phyloP scores from a whole-genome alignment of 1,139 yeast genomes.

The Protomyces lactucae-debilis region DNA sequence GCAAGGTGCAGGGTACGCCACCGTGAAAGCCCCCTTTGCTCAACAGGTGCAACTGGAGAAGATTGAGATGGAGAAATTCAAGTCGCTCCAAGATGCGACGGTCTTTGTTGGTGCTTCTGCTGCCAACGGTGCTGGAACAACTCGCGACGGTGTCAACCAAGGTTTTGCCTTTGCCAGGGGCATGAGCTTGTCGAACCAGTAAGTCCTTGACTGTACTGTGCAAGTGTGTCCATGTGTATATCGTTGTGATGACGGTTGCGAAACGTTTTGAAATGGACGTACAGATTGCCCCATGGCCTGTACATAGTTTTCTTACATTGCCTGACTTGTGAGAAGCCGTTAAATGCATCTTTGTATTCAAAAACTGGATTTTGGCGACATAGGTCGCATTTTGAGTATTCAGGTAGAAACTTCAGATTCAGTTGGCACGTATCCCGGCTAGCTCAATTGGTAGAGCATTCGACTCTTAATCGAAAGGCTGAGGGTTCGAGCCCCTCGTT shows the following conservation, averaged over 20 bases:
- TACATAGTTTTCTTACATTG: no score
- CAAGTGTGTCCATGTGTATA: no score
- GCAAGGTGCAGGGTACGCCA: slow-evolving; percentile 14
- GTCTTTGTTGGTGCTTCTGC: slow-evolving; percentile 2
- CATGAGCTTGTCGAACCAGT: not conserved
- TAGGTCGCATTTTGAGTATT: no score
- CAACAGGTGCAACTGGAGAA: slow-evolving; percentile 11
- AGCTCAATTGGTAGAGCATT: slow-evolving; percentile 28
- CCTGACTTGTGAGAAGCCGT: no score
- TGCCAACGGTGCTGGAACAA: not conserved
- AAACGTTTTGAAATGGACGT: no score
- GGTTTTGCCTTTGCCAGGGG: slow-evolving; percentile 10
- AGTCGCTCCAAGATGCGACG: not conserved
- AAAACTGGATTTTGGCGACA: no score
- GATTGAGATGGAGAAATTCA: slow-evolving; percentile 7
- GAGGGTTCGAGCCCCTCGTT: slow-evolving; percentile 29
- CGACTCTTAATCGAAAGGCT: slow-evolving; percentile 29
- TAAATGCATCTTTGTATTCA: no score
- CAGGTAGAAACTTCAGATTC: no score
- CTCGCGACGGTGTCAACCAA: not conserved
- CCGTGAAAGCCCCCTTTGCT: slow-evolving; percentile 1
- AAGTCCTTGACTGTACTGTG: no score
- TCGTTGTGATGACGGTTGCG: no score
- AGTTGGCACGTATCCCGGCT: slow-evolving; percentile 18
- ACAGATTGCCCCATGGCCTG: no score